phyloP scores from a whole-genome alignment of 148 eudicot species.

The Vaccinium darrowii region DNA sequence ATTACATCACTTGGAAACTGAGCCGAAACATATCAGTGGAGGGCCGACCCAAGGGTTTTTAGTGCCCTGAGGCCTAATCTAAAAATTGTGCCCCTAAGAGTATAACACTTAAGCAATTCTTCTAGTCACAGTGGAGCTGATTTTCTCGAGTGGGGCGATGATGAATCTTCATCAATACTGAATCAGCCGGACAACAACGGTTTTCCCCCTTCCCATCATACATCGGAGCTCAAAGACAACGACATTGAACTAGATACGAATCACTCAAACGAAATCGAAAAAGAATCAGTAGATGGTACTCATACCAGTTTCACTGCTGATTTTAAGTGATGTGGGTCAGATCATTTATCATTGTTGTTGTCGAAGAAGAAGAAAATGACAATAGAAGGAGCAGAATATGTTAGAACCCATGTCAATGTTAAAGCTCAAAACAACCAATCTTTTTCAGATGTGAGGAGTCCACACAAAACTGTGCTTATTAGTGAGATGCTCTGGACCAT shows the following conservation, averaged over 20 bases:
- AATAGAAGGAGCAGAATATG: background rate
- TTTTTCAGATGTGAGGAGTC: conserved; percentile 53
- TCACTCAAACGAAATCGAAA: background rate
- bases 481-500: too few relatives aligned
- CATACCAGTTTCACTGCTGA: conserved; percentile 37
- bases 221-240: background rate
- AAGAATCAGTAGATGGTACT: conserved; percentile 1
- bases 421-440: conserved; percentile 39
- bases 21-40: too few relatives aligned
- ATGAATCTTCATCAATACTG: background rate
- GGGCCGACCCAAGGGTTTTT: too few relatives aligned
- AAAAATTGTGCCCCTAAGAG: too few relatives aligned
- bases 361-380: background rate
- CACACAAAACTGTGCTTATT: background rate
- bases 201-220: background rate
- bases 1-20: background rate
- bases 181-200: background rate
- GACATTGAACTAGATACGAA: background rate
- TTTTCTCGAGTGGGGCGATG: background rate
- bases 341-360: conserved; percentile 34
- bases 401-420: background rate
- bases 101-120: too few relatives aligned
- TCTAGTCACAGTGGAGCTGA: background rate
- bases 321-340: conserved; percentile 47
- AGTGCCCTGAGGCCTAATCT: too few relatives aligned